Evolutionary conservation across 2,329 filamentous ascomycete species (phyloP), one percentile per base, ranked within the genome.

Genomic region (Penicillium hordei): DNA sequence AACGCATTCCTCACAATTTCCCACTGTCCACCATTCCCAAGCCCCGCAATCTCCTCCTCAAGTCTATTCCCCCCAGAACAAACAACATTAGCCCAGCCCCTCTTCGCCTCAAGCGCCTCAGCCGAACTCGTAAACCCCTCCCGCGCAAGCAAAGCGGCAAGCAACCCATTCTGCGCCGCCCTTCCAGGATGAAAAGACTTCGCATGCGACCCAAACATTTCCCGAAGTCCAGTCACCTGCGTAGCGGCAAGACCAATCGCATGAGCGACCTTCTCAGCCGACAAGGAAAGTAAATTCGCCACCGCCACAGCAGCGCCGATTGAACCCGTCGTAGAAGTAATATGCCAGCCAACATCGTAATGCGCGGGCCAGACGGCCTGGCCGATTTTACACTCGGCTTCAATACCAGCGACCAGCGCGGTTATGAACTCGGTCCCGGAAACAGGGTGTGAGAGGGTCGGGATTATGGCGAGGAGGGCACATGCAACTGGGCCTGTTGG

Each of bases 131-230:
- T 83, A 63, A 78, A 84, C 2, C 79, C 81, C 38, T 80, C 74
- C 57, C 70, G 65, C 0, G 82, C 81, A 12, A 83, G 65, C 5
- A 80, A 48, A 4, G 75, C 76, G 42, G 80, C 77, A 31, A 83
- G 61, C 27, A 84, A 70, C 0, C 82, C 83, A 52, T 76, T 79
- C 64, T 83, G 80, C 0, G 82, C 80, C 10, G 82, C 81, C 1
- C 81, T 78, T 0, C 82, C 82, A 2, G 79, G 72, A 65, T 85
- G 82, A 61, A 84, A 83, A 2, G 79, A 79, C 65, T 85, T 84
- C 9, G 80, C 83, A 65, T 84, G 79, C 12, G 31, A 33, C 31
- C 31, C 31, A 5, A 33, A 33, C 31, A 33, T 33, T 33, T 33
- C 82, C 25, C 82, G 74, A 58, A 84, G 74, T 0, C 82, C 82